phyloP scores from a whole-genome alignment of 352 stramenopile genomes.

The Pythium aphanidermatum region DNA sequence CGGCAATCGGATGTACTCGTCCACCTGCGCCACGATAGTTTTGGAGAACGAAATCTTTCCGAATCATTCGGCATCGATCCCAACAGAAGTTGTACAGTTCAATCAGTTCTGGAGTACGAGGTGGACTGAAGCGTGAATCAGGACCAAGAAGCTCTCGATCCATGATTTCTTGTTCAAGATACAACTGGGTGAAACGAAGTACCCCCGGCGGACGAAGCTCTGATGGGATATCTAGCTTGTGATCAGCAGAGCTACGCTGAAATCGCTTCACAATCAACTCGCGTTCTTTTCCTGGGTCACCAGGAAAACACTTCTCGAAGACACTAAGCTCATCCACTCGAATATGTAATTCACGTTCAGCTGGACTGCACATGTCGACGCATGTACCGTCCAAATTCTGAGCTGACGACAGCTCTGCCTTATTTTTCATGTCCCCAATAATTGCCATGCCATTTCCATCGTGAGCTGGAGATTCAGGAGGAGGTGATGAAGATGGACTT shows the following conservation, averaged over 20 bases:
- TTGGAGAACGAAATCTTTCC: slow-evolving; percentile 95
- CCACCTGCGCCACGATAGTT: slow-evolving; percentile 94
- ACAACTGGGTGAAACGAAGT: slow-evolving; percentile 71
- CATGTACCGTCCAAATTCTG: slow-evolving; percentile 71
- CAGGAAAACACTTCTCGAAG: slow-evolving; percentile 80
- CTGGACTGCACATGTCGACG: slow-evolving; percentile 80
- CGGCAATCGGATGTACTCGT: slow-evolving; percentile 86
- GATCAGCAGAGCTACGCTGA: slow-evolving; percentile 78
- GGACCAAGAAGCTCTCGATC: slow-evolving; percentile 57
- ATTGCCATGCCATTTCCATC: neutral
- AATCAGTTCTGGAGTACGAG: slow-evolving; percentile 64
- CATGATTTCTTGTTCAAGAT: slow-evolving; percentile 85
- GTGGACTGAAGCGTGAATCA: slow-evolving; percentile 65
- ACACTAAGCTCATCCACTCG: slow-evolving; percentile 81
- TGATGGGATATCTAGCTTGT: slow-evolving; percentile 79
- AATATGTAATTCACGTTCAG: slow-evolving; percentile 79
- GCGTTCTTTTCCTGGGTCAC: slow-evolving; percentile 42
- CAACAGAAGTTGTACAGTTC: slow-evolving; percentile 97
- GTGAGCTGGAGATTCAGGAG: neutral
- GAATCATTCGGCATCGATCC: slow-evolving; percentile 94
- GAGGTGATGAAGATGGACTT: slow-evolving; percentile 7
- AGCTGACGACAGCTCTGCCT: slow-evolving; percentile 53
- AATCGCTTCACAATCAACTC: slow-evolving; percentile 86
- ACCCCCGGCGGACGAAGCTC: slow-evolving; percentile 78
- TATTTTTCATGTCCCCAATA: slow-evolving; percentile 32